Percentiles rank a stretch among this genome's conserved stretches.
Conservation (phyloP, 2,329 filamentous ascomycete genomes). For the Aspergillus sp. region DNA sequence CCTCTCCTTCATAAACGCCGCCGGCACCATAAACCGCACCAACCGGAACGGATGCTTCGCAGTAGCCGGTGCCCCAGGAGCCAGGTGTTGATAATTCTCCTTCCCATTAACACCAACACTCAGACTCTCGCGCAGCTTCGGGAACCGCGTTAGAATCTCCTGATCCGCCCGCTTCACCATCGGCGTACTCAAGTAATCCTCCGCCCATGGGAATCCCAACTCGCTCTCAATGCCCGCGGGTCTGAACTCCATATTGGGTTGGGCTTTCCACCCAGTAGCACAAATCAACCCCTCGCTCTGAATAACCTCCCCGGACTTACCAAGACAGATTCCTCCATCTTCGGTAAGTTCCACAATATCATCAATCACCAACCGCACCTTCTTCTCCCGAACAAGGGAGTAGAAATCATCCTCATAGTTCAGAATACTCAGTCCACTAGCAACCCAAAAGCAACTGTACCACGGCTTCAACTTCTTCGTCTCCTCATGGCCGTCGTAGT, state of each 20-base stretch:
- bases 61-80: constrained; percentile 36
- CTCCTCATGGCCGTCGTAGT: constrained; percentile 49
- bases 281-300: constrained; percentile 55
- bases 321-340: constrained; percentile 54
- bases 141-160: constrained; percentile 55
- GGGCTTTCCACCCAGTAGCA: constrained; percentile 59
- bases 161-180: constrained; percentile 49
- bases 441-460: constrained; percentile 55
- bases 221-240: constrained; percentile 45
- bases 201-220: constrained; percentile 50
- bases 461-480: constrained; percentile 51
- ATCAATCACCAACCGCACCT: constrained; percentile 58
- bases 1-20: constrained; percentile 42
- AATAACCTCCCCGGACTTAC: constrained; percentile 64
- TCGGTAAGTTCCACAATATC: constrained; percentile 57
- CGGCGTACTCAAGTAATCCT: constrained; percentile 37
- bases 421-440: constrained; percentile 59
- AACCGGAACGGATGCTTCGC: constrained; percentile 52
- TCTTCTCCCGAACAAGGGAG: constrained; percentile 55
- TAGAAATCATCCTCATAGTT: constrained; percentile 63
- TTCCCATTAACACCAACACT: neutral
- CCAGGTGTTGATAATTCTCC: constrained; percentile 30
- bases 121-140: constrained; percentile 51
- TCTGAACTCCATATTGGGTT: constrained; percentile 53
- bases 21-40: constrained; percentile 50